A percentile compares a stretch with the other conserved stretches of the same genome.
These are phyloP conservation scores for Aspergillus ochraceus DNA, from an alignment of 2,329 filamentous ascomycete species.

Conservation along the genomic window DNA sequence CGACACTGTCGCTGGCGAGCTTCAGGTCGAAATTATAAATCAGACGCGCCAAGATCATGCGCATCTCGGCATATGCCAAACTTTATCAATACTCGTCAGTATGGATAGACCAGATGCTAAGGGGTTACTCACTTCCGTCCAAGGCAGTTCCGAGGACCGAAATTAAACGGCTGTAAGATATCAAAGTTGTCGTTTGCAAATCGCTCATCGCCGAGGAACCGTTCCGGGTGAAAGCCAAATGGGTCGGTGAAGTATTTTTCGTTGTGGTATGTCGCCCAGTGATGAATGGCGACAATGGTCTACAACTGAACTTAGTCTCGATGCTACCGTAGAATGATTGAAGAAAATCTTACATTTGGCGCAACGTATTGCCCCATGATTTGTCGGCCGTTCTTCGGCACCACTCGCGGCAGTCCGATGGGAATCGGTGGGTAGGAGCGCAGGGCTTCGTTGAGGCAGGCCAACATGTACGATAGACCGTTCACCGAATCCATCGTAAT, in stretches of 20 bases:
- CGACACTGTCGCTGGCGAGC: constrained; percentile 33
- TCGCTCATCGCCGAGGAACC: constrained; percentile 37
- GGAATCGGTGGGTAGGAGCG: constrained; percentile 39
- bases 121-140: not conserved
- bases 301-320: constrained; percentile 15
- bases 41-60: constrained; percentile 47
- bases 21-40: constrained; percentile 51
- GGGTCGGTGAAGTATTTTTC: constrained; percentile 46
- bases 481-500: constrained; percentile 33
- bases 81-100: constrained; percentile 23
- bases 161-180: constrained; percentile 3
- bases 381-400: constrained; percentile 16
- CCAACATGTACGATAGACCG: constrained; percentile 38
- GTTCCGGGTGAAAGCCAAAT: constrained; percentile 47
- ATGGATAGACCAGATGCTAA: not conserved
- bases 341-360: constrained; percentile 14
- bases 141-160: constrained; percentile 4
- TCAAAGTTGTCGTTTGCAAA: constrained; percentile 3
- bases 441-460: constrained; percentile 42
- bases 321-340: not conserved
- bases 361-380: constrained; percentile 23
- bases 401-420: constrained; percentile 22
- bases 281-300: constrained; percentile 45
- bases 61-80: constrained; percentile 52
- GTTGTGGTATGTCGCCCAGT: constrained; percentile 47